Base-by-base conservation (phyloP, 345 rosid species). In the Corchorus olitorius region DNA sequence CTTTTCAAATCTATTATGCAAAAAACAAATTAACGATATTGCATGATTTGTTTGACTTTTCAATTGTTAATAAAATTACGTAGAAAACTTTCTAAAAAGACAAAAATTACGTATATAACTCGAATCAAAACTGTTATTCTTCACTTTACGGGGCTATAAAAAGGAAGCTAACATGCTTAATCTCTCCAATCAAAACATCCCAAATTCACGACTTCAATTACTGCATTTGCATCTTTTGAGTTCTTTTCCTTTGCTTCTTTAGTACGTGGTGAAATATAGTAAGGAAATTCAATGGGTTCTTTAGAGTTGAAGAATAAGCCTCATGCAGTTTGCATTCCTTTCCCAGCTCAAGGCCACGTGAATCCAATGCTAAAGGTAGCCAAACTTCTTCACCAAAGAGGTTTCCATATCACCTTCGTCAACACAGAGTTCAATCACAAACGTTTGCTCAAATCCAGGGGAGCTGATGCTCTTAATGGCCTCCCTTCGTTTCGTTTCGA, bases 261-360 rank as follows among this genome's bases (percentile, higher is more conserved):
- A 27, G 0, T 52, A 15, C 33, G 14, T 19, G 1, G 27, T 27
- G 1, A 27, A 27, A 55, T 8, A 65, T 4, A 41, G 10, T 0
- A 20, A 22, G 4, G 16, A 62, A 63, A 45, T 1, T 27, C 27
- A 27, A 79, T 76, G 80, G 73, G 33, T 45, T 54, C 41, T 34
- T 6, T 17, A 0, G 9, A 2, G 15, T 10, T 15, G 0, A 11
- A 0, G 6, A 75, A 71, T 76, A 78, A 62, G 35, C 81, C 88
- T 41, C 91, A 86, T 45, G 86, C 63, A 12, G 84, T 86, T 0
- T 83, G 84, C 15, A 43, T 84, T 2, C 88, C 89, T 2, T 84
- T 16, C 70, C 86, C 87, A 17, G 85, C 88, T 5, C 89, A 86
- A 76, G 88, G 91, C 68, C 89, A 86, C 76, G 71, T 88, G 7